Conservation (phyloP, 805 yeast genomes). For the Naumovozyma dairenensis region DNA sequence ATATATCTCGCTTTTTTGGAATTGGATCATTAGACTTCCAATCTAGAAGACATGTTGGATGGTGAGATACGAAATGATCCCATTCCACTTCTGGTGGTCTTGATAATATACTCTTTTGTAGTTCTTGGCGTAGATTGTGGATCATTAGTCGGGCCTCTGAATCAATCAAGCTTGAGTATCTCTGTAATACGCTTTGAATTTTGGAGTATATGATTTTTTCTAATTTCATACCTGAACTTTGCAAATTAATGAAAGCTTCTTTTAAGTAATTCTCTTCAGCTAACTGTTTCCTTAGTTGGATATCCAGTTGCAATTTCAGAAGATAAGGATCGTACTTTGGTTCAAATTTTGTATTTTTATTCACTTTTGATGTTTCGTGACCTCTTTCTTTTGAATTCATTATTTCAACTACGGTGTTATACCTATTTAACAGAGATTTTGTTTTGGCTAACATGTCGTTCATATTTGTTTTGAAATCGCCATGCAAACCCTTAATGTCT, state of each 20-base stretch:
- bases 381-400: constrained; percentile 25
- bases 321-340: constrained; percentile 49
- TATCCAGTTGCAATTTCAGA: constrained; percentile 46
- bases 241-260: constrained; percentile 55
- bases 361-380: constrained; percentile 1
- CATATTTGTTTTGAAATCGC: constrained; percentile 50
- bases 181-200: constrained; percentile 44
- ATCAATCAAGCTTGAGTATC: constrained; percentile 40
- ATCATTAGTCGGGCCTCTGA: constrained; percentile 44
- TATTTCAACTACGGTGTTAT: constrained; percentile 32
- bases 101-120: constrained; percentile 35
- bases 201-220: constrained; percentile 54
- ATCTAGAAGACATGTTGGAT: constrained; percentile 31
- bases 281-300: constrained; percentile 49
- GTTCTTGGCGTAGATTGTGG: constrained; percentile 37
- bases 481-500: constrained; percentile 60
- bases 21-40: constrained; percentile 30
- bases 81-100: constrained; percentile 54
- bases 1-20: constrained; percentile 35
- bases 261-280: constrained; percentile 53
- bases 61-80: constrained; percentile 49
- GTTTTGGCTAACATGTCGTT: constrained; percentile 50
- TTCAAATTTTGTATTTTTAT: constrained; percentile 21
- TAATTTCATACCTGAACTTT: constrained; percentile 51
- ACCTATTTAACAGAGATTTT: constrained; percentile 42